phyloP scores from a whole-genome alignment of 169 alveolate genomes.

The Pseudocohnilembus persalinus region DNA sequence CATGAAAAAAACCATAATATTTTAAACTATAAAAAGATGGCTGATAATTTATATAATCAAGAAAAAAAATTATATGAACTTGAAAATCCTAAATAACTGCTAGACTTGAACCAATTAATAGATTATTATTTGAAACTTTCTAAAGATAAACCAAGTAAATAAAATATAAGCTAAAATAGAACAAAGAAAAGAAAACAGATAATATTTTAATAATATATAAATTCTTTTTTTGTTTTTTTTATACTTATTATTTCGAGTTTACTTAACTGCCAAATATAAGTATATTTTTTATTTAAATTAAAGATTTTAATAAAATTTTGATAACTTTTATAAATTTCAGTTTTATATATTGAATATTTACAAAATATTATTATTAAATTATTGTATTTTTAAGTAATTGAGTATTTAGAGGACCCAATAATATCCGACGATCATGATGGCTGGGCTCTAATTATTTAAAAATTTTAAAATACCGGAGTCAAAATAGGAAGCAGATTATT shows the following conservation, averaged over 20 bases:
- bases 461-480: constrained; percentile 3
- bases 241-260: too few relatives aligned
- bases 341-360: neutral
- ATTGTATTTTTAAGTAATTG: neutral
- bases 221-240: too few relatives aligned
- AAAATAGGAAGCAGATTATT: constrained; percentile 15
- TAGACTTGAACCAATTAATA: constrained; percentile 37
- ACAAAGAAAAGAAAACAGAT: too few relatives aligned
- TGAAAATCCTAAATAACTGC: constrained; percentile 44
- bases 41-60: constrained; percentile 30
- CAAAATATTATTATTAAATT: neutral
- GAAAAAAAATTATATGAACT: constrained; percentile 45
- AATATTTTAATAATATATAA: too few relatives aligned
- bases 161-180: too few relatives aligned
- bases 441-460: constrained; percentile 29
- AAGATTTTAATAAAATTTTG: too few relatives aligned
- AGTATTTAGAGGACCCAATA: constrained; percentile 38
- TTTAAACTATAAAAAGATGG: neutral
- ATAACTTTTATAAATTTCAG: too few relatives aligned
- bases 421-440: constrained; percentile 27
- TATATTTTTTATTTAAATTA: too few relatives aligned
- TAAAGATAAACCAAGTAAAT: constrained; percentile 42
- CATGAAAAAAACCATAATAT: too few relatives aligned
- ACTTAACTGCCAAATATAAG: too few relatives aligned
- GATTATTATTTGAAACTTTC: constrained; percentile 44